Evolutionary conservation across 1,139 yeast species (phyloP), one percentile per base, ranked within the genome.

Genomic region (Suhomyces kunorum): DNA sequence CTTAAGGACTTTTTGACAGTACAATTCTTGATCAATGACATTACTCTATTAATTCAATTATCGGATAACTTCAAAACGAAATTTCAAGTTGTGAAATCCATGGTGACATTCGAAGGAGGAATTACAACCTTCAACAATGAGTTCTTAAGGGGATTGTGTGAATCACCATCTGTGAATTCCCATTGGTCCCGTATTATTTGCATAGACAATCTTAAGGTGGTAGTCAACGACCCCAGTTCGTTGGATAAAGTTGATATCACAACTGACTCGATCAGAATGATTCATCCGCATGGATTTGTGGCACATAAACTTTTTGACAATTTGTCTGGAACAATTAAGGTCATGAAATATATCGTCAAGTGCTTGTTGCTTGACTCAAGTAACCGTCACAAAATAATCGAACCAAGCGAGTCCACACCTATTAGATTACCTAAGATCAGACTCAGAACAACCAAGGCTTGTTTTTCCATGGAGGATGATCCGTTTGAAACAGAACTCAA

Each of bases 401-500:
- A 39, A 19, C 74, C 75, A 3, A 55, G 54, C 5, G 67, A 63
- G 36, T 71, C 76, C 36, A 48, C 61, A 16, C 71, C 90, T 25
- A 48, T 71, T 5, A 52, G 57, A 4, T 45, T 86, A 8, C 94
- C 94, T 0, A 63, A 63, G 15, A 66, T 85, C 3, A 66, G 71
- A 8, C 37, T 88, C 9, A 67, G 59, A 38, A 63, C 89, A 0
- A 64, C 70, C 5, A 65, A 66, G 20, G 52, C 87, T 6, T 54
- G 73, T 2, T 64, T 83, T 35, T 55, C 65, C 8, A 66, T 83
- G 63, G 88, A 81, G 44, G 96, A 89, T 62, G 96, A 90, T 61
- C 88, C 94, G 5, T 88, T 92, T 58, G 98, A 90, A 61, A 64
- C 84, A 1, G 84, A 88, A 50, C 63, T 90, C 42, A 79, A 78